phyloP scores from a whole-genome alignment of 73 alveolate species.

The Tetrahymena thermophila region DNA sequence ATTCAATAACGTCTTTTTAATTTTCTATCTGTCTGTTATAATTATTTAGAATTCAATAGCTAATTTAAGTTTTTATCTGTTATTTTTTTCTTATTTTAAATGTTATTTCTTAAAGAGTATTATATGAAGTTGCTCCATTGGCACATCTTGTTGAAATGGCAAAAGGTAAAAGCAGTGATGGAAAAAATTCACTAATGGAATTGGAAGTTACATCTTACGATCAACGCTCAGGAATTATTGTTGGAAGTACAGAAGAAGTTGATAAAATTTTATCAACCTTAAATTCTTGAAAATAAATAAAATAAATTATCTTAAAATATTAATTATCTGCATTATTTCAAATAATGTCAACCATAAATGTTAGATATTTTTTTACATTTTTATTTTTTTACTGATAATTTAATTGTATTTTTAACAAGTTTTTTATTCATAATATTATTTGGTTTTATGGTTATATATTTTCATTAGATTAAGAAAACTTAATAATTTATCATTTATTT shows the following conservation, averaged over 20 bases:
- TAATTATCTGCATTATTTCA: no score
- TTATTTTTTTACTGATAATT: no score
- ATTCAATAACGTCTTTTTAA: background rate
- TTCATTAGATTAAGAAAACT: no score
- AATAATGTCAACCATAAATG: no score
- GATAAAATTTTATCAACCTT: background rate
- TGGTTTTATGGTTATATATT: no score
- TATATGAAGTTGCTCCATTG: conserved; percentile 72
- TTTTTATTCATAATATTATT: no score
- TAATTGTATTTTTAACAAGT: no score
- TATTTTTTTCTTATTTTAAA: no score
- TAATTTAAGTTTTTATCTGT: no score
- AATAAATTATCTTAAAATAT: background rate
- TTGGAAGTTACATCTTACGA: background rate
- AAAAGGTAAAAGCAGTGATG: conserved; percentile 74
- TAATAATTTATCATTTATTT: no score
- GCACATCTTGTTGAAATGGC: conserved; percentile 73
- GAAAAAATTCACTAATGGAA: background rate
- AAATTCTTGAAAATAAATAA: background rate
- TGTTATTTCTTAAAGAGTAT: conserved; percentile 6
- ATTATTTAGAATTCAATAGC: background rate
- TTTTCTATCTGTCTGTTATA: background rate
- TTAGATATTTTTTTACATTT: no score
- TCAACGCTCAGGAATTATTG: background rate
- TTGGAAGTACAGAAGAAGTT: background rate